Base-by-base conservation (phyloP, 495 filamentous ascomycete genomes). In the Parachaetomium inaequale region DNA sequence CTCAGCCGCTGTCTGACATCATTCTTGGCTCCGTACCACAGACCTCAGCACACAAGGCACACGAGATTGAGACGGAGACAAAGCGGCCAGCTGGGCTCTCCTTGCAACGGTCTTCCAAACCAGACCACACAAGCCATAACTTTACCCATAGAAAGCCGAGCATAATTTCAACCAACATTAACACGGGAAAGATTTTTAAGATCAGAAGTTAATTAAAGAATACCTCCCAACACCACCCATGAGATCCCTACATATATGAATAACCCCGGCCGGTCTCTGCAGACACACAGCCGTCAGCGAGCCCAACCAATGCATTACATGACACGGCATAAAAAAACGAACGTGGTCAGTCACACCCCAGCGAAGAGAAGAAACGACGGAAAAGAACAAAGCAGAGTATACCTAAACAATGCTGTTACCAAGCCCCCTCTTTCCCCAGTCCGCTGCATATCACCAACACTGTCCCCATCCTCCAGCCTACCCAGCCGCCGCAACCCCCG, bases 291-390 rank as follows among this genome's bases (percentile, higher is more conserved):
- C 28, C 47, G 2, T 10, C 36, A 3, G 17, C 12, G 14, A 38
- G 19, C 7, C 6, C 15, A 28, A 55, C 51, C 34, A 38, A 55
- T 55, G 34, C 52, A 55, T 28, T 55, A 55, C 52, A 55, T 40
- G 34, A 55, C 38, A 28, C 19, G n/a, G 36, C 34, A 28, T 26
- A 26, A 42, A 55, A 26, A 42, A 55, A 15, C 19, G 31, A 54
- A 36, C 31, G 31, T 42, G 2, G 34, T 4, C 17, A 40, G 10
- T 10, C n/a, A 21, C 12, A 25, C 2, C 4, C 19, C 11, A 38
- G 19, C 12, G 28, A 53, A 53, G 8, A 53, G 11, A 12, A 25
- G 26, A 28, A 28, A n/a, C 4, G 32, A 55, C 15, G 21, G 8
- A 17, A 17, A 23, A 32, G 17, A 17, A 49, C 36, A 23, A 51